Percentiles rank a stretch among this genome's conserved stretches.
Conservation (phyloP, 2,329 filamentous ascomycete genomes). For the Phoma herbarum region DNA sequence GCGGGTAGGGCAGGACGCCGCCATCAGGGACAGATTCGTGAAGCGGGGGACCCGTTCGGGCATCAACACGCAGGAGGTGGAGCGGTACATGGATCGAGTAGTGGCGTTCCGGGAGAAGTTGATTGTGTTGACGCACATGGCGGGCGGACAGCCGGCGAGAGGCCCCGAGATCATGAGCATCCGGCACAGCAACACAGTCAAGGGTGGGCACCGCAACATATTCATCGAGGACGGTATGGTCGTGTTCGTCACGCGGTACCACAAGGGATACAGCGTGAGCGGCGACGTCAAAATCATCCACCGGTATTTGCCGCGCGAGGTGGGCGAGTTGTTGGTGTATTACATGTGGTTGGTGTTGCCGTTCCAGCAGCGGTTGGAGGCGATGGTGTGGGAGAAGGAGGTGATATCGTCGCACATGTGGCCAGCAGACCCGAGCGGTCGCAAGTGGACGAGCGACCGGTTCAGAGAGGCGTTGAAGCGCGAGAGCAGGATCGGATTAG, state of each 20-base stretch:
- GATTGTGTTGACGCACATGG: slow-evolving; percentile 29
- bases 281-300: slow-evolving; percentile 37
- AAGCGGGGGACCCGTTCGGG: no score
- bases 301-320: slow-evolving; percentile 36
- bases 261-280: slow-evolving; percentile 31
- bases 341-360: slow-evolving; percentile 28
- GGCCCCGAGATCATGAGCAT: slow-evolving; percentile 21
- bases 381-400: slow-evolving; percentile 23
- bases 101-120: slow-evolving; percentile 30
- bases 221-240: slow-evolving; percentile 31
- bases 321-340: slow-evolving; percentile 32
- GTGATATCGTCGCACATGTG: slow-evolving; percentile 24
- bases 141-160: slow-evolving; percentile 25
- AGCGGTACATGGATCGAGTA: slow-evolving; percentile 7
- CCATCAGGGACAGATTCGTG: no score
- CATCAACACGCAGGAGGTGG: no score
- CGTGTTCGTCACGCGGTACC: slow-evolving; percentile 24
- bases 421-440: slow-evolving; percentile 17
- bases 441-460: slow-evolving; percentile 23
- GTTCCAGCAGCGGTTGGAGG: no score
- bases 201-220: slow-evolving; percentile 13
- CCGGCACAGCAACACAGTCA: slow-evolving; percentile 26
- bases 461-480: slow-evolving; percentile 24
- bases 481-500: slow-evolving; percentile 20
- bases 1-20: background rate